These are phyloP conservation scores for Hawksworthiomyces lignivorus DNA, from an alignment of 2,329 filamentous ascomycete genomes.

Conservation along the genomic window DNA sequence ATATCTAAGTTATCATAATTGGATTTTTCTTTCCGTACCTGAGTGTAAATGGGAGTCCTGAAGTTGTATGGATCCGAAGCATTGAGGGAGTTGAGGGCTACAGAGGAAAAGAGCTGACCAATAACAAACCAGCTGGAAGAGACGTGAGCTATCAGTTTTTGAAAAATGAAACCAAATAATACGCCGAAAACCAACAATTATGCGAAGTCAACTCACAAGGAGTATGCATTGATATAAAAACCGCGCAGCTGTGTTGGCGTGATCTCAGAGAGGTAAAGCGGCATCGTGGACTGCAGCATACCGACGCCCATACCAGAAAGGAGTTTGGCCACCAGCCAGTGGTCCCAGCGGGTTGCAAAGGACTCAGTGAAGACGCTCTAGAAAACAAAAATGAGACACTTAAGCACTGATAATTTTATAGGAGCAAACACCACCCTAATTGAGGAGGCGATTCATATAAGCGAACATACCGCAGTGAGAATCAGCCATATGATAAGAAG, in stretches of 20 bases:
- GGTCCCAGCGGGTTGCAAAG: constrained; percentile 27
- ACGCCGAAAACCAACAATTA: too few relatives aligned
- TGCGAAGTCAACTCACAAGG: constrained; percentile 26
- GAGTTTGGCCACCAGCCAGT: constrained; percentile 29
- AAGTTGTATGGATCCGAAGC: constrained; percentile 25
- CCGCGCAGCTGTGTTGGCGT: constrained; percentile 31
- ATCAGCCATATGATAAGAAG: constrained; percentile 28
- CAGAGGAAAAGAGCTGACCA: constrained; percentile 33
- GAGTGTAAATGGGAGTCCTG: constrained; percentile 31
- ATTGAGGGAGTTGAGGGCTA: constrained; percentile 30
- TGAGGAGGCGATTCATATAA: neutral
- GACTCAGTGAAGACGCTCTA: constrained; percentile 28
- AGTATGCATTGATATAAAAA: constrained; percentile 30
- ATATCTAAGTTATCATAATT: too few relatives aligned
- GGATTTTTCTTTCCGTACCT: neutral
- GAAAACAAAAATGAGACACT: neutral
- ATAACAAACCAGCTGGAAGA: constrained; percentile 30
- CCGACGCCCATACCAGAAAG: constrained; percentile 29
- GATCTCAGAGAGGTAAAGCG: constrained; percentile 32
- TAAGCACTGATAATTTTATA: too few relatives aligned
- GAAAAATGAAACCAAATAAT: too few relatives aligned
- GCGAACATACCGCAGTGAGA: constrained; percentile 19
- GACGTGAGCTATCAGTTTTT: constrained; percentile 10
- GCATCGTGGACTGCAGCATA: constrained; percentile 32
- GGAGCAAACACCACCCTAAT: too few relatives aligned